phyloP scores from a whole-genome alignment of 1,139 yeast species.

The Pichia kudriavzevii region DNA sequence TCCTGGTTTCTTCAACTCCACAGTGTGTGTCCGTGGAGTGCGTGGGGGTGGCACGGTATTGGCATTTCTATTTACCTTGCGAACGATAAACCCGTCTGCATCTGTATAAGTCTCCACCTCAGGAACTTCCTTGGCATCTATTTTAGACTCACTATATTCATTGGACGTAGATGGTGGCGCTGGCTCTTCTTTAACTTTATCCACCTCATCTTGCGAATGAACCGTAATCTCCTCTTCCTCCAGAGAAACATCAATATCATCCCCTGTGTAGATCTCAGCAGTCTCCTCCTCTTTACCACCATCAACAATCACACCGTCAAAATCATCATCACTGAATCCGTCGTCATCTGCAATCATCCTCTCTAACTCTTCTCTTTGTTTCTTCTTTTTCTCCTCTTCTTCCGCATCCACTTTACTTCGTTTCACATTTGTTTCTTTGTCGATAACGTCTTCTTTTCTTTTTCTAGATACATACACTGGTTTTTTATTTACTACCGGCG shows the following conservation, averaged over 20 bases:
- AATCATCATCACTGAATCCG: slow-evolving; percentile 15
- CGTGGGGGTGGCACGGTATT: too few relatives aligned
- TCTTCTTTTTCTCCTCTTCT: slow-evolving; percentile 8
- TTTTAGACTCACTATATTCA: too few relatives aligned
- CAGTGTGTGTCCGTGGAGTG: too few relatives aligned
- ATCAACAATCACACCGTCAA: slow-evolving; percentile 7
- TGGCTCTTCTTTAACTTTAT: not conserved
- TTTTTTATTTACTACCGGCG: slow-evolving; percentile 11
- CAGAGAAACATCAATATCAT: slow-evolving; percentile 14
- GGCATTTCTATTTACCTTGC: slow-evolving; percentile 8
- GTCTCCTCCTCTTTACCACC: slow-evolving; percentile 2
- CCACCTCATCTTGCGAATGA: not conserved
- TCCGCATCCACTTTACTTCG: slow-evolving; percentile 13
- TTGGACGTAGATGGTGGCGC: not conserved
- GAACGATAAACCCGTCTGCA: slow-evolving; percentile 13
- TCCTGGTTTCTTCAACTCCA: too few relatives aligned
- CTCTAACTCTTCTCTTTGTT: slow-evolving; percentile 13
- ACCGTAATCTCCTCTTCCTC: slow-evolving; percentile 1
- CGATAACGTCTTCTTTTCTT: not conserved
- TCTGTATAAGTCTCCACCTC: slow-evolving; percentile 13
- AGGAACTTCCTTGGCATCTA: slow-evolving; percentile 3
- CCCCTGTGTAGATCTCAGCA: slow-evolving; percentile 2
- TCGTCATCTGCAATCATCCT: slow-evolving; percentile 20
- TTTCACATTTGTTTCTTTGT: slow-evolving; percentile 9
- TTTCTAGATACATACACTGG: slow-evolving; percentile 10